Base-by-base conservation (phyloP, 352 stramenopile genomes). In the Phytopythium sindhum region DNA sequence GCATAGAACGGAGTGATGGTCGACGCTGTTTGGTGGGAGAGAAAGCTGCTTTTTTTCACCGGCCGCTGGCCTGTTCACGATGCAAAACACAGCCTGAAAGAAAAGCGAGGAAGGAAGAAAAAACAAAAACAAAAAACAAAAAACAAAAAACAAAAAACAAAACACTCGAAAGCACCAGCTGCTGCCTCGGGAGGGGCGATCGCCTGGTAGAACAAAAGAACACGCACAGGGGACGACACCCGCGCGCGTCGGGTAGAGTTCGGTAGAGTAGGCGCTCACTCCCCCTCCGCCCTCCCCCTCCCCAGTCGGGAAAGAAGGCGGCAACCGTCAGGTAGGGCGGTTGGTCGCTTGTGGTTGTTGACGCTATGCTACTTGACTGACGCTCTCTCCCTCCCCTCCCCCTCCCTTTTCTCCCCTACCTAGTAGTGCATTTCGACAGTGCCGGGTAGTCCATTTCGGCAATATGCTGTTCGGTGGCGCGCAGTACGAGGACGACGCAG, bases 401-500 rank as follows among this genome's bases (percentile, higher is more conserved):
- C 39, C 41, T 9, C 41, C 41, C 41, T 23, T 23, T 39, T 39
- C 14, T 15, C 33, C 10, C 7, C 33, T n/a, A n/a, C n/a, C n/a
- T 9, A 37, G 33, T 39, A 39, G 33, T 39, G 28, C 51, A 14
- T 15, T 57, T 57, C 28, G 15, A 31, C 24, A 33, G 24, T 4
- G 14, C 4, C 24, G 6, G 28, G 14, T 15, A 33, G 29, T 5
- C 4, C 29, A 39, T 12, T 57, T 39, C 5, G 26, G n/a, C 21
- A 51, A 15, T 17, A 77, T 80, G 72, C 66, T 80, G 26, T 80
- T 80, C 31, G 72, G 72, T 1, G 55, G 55, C 55, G 68, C 72
- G 55, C 72, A 80, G 69, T 80, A 77, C 56, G 72, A 80, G 60
- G 72, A 80, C 58, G 72, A 80, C 61, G 68, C 63, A 6, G 42